Base-by-base conservation (phyloP, 768 basidiomycete species). In the Boletus vinaceobasis region DNA sequence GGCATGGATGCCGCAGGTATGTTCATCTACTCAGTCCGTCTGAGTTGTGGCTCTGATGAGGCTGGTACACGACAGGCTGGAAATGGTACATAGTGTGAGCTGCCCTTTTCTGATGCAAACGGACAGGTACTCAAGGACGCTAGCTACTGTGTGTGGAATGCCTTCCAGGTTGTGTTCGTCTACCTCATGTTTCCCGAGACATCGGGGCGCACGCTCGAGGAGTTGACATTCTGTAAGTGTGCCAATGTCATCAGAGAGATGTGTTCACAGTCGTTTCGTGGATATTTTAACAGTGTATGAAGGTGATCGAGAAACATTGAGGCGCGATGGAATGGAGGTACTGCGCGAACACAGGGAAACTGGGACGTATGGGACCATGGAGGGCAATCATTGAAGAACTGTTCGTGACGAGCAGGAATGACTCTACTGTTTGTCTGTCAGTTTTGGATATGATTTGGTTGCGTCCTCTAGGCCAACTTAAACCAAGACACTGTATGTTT, bases 131-230 rank as follows among this genome's bases (percentile, higher is more conserved):
- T 60, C 38, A 54, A 38, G 5, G 2, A 10, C 2, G 1, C 19
- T 42, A 60, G 53, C 2, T 60, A 60, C 27, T 59, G 52, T 21
- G 48, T 60, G 3, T 58, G 56, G 56, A 37, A 43, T 27, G 57
- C 52, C 11, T 55, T 59, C n/a, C 48, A 59, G n/a, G 42, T 60
- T 11, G 52, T 38, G 26, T 60, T 60, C 33, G 42, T 60, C 42
- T 60, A 60, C 43, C n/a, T 51, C 14, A 51, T 59, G 57, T 55
- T 60, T 33, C 57, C 59, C 4, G 59, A 60, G 36, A 60, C 59
- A 5, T 60, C 59, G 14, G 58, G 57, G 13, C 48, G 48, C 9
- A 60, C 59, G 2, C 51, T 60, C 13, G 59, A 60, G 33, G 57
- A 60, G n/a, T 10, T 60, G 3, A n/a, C 53, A 1, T 56, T 57